phyloP scores from a whole-genome alignment of 345 rosid genomes.

The Cardamine chenopodiifolia region DNA sequence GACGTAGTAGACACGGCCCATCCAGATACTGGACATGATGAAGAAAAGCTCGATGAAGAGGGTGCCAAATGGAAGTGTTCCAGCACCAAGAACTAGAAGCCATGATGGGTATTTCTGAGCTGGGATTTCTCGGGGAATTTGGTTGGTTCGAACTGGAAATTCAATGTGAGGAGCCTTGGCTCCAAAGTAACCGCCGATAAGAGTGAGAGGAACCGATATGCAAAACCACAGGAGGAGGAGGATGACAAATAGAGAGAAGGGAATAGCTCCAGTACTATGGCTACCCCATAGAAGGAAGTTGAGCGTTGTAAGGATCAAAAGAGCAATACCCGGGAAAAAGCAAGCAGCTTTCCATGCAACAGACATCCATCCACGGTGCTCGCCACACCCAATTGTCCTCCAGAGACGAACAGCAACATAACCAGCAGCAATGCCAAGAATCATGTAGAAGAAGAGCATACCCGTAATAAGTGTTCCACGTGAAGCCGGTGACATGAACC shows the following conservation, averaged over 20 bases:
- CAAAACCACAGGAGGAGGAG: constrained; percentile 64
- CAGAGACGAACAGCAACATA: constrained; percentile 74
- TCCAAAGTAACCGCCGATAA: constrained; percentile 68
- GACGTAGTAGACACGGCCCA: constrained; percentile 76
- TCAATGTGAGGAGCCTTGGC: constrained; percentile 68
- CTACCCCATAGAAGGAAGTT: constrained; percentile 73
- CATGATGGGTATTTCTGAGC: constrained; percentile 78
- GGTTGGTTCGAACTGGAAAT: constrained; percentile 75
- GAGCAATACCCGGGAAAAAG: constrained; percentile 79
- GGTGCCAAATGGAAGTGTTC: constrained; percentile 75
- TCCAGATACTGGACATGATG: constrained; percentile 79
- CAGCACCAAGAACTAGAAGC: constrained; percentile 74
- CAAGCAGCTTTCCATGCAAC: constrained; percentile 73
- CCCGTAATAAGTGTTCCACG: constrained; percentile 75
- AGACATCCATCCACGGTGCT: constrained; percentile 66
- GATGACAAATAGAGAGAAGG: constrained; percentile 56
- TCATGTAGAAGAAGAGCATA: constrained; percentile 73
- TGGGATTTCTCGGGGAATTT: constrained; percentile 78
- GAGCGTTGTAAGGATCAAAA: constrained; percentile 56
- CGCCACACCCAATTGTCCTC: constrained; percentile 60
- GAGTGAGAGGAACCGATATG: constrained; percentile 64
- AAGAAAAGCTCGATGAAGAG: constrained; percentile 83
- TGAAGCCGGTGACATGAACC: constrained; percentile 83
- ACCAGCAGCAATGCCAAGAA: constrained; percentile 73
- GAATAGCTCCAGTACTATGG: constrained; percentile 77